Evolutionary conservation across 2,329 filamentous ascomycete species (phyloP), one percentile per base, ranked within the genome.

Genomic region (Xylariaceae sp.): DNA sequence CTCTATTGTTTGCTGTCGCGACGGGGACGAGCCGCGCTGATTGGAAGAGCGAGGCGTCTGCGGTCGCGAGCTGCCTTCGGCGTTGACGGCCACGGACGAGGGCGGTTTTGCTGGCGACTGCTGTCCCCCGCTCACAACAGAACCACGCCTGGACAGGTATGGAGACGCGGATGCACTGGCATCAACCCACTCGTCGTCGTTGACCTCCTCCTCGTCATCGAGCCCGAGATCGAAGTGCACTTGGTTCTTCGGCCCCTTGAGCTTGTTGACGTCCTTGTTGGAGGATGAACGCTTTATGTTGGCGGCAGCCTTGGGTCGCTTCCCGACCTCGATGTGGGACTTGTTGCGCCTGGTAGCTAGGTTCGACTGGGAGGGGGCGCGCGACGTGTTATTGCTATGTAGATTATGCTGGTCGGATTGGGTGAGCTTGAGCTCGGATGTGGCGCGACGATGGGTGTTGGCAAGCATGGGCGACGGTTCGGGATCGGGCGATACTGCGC

Each of bases 121-220:
- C 38, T 69, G 70, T 14, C 63, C 68, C 48, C 68, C 71, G 58
- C 69, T 68, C 42, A 68, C 67, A 21, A 73, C 60, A 2, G 73
- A 76, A 17, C 69, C 59, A 52, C 67, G 64, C 41, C 71, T 61
- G 9, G 71, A 73, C 31, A 74, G 61, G 45, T 77, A 73, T 4
- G 78, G 78, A 9, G 76, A 81, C 36, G 77, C 78, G 40, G 75
- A 79, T 32, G 69, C 70, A 59, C 76, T 81, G 43, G 78, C 77
- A 60, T 83, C 79, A 29, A 82, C 75, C 79, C 79, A 83, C 63
- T 78, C 78, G 67, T 78, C 76, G 60, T 67, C 64, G 51, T 66
- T 58, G 61, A 75, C 78, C 66, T 78, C 76, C 61, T 67, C 63
- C 50, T 65, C 54, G 16, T 59, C 61, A 55, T 70, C 67, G 52